Base-by-base conservation (phyloP, 768 basidiomycete species). In the Rossbeevera mucosa region DNA sequence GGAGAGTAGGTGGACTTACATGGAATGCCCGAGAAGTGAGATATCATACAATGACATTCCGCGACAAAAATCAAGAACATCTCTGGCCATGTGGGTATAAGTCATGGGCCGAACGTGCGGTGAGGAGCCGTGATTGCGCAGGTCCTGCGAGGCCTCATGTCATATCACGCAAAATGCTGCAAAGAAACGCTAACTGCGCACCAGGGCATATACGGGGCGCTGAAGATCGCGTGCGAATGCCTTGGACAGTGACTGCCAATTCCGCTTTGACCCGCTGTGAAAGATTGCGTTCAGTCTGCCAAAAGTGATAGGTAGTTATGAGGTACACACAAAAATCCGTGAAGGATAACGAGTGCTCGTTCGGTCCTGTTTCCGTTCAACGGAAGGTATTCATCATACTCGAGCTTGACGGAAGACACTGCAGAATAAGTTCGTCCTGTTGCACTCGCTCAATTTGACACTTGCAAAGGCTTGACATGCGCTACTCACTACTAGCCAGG, bases 91-190 rank as follows among this genome's bases (percentile, higher is more conserved):
- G 31, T 83, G 77, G 9, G 71, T 64, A 65, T 95, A 94, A 13
- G 79, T 82, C 79, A 89, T 88, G 0, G 86, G 84, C 11, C 71
- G 71, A 16, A 72, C 75, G 64, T 92, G 91, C 0, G 88, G 91
- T 0, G 91, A 93, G 16, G 77, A 66, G 2, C 94, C 94, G 58
- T 94, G 93, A 62, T 95, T 96, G n/a, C 94, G 77, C 21, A 95
- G 74, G 67, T 96, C 89, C 88, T 90, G 57, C 26, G 11, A 7
- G 42, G 12, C 43, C 16, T 44, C 7, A n/a, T 46, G 41, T 53
- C 26, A 42, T 14, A 12, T 42, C 41, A 33, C 7, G 38, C 6
- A 24, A 51, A 20, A 9, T 16, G 25, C 29, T 25, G 21, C 25
- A 9, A 22, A 44, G n/a, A 22, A 22, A 29, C 1, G 11, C 5